Base-by-base conservation (phyloP, 805 yeast genomes). In the Wickerhamomyces pijperi region DNA sequence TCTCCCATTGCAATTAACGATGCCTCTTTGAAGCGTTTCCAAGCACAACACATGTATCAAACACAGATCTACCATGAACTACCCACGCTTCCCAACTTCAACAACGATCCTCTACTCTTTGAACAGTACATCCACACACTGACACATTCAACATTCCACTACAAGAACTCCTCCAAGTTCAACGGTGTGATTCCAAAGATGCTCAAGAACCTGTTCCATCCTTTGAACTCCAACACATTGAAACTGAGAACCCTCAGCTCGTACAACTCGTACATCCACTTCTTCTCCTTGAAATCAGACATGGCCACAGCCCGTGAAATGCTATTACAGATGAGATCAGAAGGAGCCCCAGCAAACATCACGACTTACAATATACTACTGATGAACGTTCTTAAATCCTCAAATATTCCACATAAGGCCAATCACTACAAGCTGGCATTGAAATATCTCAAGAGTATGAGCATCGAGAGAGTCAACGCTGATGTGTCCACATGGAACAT, bases 291-390 rank as follows among this genome's bases (percentile, higher is more conserved):
- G 15, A 57, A 55, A 32, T 54, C 55, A 42, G 72, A 71, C 48
- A 53, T 63, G 35, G 64, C 65, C 0, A 55, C 65, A 3, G 60
- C 70, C 43, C 54, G 64, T 34, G 65, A 63, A 36, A 47, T 64
- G 3, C 52, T 67, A 31, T 53, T 56, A 1, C 68, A 67, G 44
- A 65, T 71, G 69, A 56, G 53, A 32, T 37, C 53, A 3, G 63
- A 58, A 41, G 48, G 53, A 2, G 38, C 58, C 13, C 25, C 34
- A 8, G 67, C 67, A 15, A 60, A 63, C 41, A 54, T 64, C 3
- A 54, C 50, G 3, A 67, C 70, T 1, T 64, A 59, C 39, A 68
- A 68, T 45, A 43, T 61, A 13, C 46, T 68, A 51, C 36, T 68
- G 11, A 46, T 53, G 13, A 56, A 54, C 17, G 36, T 65, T 8